These are phyloP conservation scores for Umbilicus rupestris DNA, from an alignment of 164 flowering plant genomes.

Conservation along the genomic window DNA sequence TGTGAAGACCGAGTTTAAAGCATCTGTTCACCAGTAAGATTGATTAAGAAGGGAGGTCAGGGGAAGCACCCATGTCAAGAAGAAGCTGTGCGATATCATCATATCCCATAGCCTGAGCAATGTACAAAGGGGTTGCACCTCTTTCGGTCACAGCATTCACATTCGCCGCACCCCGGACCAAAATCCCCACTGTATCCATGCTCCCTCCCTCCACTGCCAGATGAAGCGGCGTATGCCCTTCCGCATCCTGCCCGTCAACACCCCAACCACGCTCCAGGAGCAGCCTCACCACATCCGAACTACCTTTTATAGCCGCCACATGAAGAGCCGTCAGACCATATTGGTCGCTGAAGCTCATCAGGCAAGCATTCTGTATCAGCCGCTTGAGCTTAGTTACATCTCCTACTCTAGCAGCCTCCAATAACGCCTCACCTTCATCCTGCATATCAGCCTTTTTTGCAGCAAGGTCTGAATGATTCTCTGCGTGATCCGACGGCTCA, in stretches of 20 bases:
- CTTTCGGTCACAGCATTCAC: conserved; percentile 35
- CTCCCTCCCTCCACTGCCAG: conserved; percentile 58
- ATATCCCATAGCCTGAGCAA: conserved; percentile 38
- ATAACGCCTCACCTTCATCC: conserved; percentile 26
- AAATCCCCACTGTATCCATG: conserved; percentile 30
- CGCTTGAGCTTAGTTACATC: conserved; percentile 24
- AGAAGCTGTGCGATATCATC: conserved; percentile 31
- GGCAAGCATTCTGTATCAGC: conserved; percentile 28
- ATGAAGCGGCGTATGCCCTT: conserved; percentile 61
- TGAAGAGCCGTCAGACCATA: conserved; percentile 57
- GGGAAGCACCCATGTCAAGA: conserved; percentile 30
- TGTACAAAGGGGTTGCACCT: conserved; percentile 47
- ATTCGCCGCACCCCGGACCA: conserved; percentile 42
- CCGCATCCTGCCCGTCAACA: conserved; percentile 36
- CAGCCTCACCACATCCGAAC: conserved; percentile 30
- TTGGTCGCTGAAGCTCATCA: conserved; percentile 30
- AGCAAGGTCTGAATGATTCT: conserved; percentile 16
- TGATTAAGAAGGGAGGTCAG: too few relatives aligned
- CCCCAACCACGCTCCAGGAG: conserved; percentile 33
- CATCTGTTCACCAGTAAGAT: too few relatives aligned
- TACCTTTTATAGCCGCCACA: conserved; percentile 56
- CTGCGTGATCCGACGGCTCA: conserved; percentile 31
- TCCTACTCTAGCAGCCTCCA: conserved; percentile 51
- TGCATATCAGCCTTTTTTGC: conserved; percentile 13
- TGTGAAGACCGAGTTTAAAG: too few relatives aligned